Conservation (phyloP, 805 yeast genomes). For the Debaryomyces maramus region DNA sequence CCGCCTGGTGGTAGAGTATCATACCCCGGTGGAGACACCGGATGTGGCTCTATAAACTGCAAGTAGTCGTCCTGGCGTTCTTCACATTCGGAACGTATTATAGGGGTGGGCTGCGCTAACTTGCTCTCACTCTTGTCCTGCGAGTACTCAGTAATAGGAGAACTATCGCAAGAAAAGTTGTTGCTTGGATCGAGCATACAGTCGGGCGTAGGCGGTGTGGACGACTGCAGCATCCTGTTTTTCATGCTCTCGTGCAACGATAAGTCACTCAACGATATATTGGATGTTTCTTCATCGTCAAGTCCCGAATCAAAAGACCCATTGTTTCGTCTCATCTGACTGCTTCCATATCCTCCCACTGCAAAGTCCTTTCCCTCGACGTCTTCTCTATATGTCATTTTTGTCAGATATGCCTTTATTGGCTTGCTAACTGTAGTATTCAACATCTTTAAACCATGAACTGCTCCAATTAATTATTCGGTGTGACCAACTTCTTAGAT, state of each 20-base stretch:
- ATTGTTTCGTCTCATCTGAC: too few relatives aligned
- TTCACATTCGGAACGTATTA: background rate
- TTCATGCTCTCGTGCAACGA: constrained; percentile 1
- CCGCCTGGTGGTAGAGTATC: constrained; percentile 44
- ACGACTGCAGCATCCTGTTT: background rate
- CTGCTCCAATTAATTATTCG: too few relatives aligned
- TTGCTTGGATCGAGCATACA: background rate
- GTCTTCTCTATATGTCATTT: too few relatives aligned
- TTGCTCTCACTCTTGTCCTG: background rate
- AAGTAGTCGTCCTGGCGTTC: constrained; percentile 25
- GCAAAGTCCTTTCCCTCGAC: too few relatives aligned
- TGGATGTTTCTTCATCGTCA: constrained; percentile 1
- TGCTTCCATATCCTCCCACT: too few relatives aligned
- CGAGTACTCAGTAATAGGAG: background rate
- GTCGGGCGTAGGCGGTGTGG: constrained; percentile 2
- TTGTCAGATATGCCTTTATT: too few relatives aligned
- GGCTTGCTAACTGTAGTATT: too few relatives aligned
- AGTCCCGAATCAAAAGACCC: background rate
- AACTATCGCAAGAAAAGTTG: background rate
- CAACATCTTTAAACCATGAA: too few relatives aligned
- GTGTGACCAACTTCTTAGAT: too few relatives aligned
- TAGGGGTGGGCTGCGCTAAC: background rate
- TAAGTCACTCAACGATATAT: constrained; percentile 3
- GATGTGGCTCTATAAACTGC: constrained; percentile 36
- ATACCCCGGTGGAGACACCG: constrained; percentile 40